Evolutionary conservation across 106 monocot species (phyloP), one percentile per base, ranked within the genome.

Genomic region (Acorus calamus): DNA sequence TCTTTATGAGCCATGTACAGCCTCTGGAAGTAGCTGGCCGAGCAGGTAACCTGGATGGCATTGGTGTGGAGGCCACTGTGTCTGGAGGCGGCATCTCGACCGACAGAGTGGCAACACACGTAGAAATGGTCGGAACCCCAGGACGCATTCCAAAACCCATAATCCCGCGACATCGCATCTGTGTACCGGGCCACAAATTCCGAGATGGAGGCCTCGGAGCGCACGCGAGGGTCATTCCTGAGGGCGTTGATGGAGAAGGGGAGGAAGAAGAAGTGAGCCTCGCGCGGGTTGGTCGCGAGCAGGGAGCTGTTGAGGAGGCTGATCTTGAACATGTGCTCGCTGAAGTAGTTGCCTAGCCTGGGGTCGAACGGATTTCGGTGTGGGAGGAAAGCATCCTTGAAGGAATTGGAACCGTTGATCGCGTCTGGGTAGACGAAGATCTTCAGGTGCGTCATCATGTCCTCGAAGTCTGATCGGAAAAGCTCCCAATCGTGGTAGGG

Each of bases 341-440:
- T 70, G 60, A 43, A 42, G 61, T 61, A 70, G 61, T 70, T 70
- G 8, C 59, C 52, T 8, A 69, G 69, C 52, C 49, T 61, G 28
- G 61, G 70, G 61, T 70, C 41, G 58, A 9, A 61, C 11, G 60
- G 61, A 46, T 60, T 45, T 2, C 52, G 44, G 59, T 59, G 46
- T n/a, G 61, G 70, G 45, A 53, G 70, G 52, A 61, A 60, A 7
- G 42, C 50, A 13, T 48, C 47, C 1, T 57, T 14, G 50, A 59
- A 69, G 28, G 59, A 10, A 3, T 44, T 43, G 60, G 61, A 50
- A n/a, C 44, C 10, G 43, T 70, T 61, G 52, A n/a, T 7, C 41
- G 46, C 41, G 47, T 69, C 69, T 14, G 70, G 70, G 70, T 70
- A 70, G 50, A 61, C 61, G 61, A 70, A 70, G 52, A 70, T 61